Percentiles rank a stretch among this genome's conserved stretches.
Evolutionary conservation across 192 early-diverging fungal genomes (phyloP).

Genomic region (Rhizophagus prolifer): DNA sequence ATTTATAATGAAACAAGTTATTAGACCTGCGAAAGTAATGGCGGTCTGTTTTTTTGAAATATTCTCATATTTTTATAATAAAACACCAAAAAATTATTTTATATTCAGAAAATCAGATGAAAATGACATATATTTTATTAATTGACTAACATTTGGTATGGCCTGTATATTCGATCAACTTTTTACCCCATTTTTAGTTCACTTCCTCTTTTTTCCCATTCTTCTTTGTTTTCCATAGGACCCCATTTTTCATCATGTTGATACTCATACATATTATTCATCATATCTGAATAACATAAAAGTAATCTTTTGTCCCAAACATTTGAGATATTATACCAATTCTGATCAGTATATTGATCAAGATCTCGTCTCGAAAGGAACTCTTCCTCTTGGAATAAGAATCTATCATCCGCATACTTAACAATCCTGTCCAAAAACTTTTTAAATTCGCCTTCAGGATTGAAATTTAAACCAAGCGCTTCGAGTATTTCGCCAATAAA

Average conservation of each 20-base stretch:
- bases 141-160: too few species aligned
- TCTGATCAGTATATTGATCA: neutral
- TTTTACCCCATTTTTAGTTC: too few species aligned
- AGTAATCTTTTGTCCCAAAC: conserved; percentile 3
- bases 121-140: too few species aligned
- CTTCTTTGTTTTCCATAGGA: neutral
- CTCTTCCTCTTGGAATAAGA: neutral
- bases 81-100: too few species aligned
- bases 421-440: neutral
- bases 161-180: too few species aligned
- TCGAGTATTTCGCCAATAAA: neutral
- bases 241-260: neutral
- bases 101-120: too few species aligned
- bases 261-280: neutral
- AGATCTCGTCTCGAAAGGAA: neutral
- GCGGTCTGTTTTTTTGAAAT: too few species aligned
- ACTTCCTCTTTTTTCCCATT: neutral
- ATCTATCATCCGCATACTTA: neutral
- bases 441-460: neutral
- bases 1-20: too few species aligned
- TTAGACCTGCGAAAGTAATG: too few species aligned
- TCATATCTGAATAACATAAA: conserved; percentile 13
- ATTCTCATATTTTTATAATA: too few species aligned
- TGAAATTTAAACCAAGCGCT: neutral
- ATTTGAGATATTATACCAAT: neutral